These are phyloP conservation scores for Monosporozyma servazzii DNA, from an alignment of 805 yeast genomes.

Conservation along the genomic window DNA sequence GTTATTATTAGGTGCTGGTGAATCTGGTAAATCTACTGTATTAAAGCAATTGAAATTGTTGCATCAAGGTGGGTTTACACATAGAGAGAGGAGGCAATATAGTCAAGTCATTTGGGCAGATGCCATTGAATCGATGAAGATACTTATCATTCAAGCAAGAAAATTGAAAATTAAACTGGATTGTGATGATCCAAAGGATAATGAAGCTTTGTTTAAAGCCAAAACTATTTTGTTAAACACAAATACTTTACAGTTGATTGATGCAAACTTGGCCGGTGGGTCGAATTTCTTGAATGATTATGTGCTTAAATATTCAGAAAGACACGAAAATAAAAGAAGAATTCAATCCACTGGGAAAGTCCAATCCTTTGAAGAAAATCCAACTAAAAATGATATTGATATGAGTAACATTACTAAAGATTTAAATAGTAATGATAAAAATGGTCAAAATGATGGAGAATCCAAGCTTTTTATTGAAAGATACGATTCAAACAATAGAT, in stretches of 20 bases:
- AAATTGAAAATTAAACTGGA: conserved; percentile 53
- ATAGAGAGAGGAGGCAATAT: conserved; percentile 71
- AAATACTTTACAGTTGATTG: conserved; percentile 52
- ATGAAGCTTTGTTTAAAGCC: conserved; percentile 36
- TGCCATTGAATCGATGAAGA: conserved; percentile 75
- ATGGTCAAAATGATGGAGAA: neutral
- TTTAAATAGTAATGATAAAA: conserved; percentile 9
- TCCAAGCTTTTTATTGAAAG: conserved; percentile 7
- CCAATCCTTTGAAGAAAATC: conserved; percentile 19
- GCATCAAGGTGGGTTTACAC: conserved; percentile 78
- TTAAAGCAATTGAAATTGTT: conserved; percentile 77
- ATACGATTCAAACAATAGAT: conserved; percentile 2
- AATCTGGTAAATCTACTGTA: conserved; percentile 89
- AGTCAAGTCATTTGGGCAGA: conserved; percentile 89
- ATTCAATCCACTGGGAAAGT: conserved; percentile 48
- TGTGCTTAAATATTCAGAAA: conserved; percentile 51
- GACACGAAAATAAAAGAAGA: conserved; percentile 43
- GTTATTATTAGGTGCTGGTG: conserved; percentile 86
- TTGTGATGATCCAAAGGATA: conserved; percentile 44
- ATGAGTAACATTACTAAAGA: conserved; percentile 9
- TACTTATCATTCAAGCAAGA: conserved; percentile 66
- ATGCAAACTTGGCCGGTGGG: conserved; percentile 61
- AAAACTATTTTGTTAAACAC: conserved; percentile 46
- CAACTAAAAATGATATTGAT: conserved; percentile 8
- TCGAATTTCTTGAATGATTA: conserved; percentile 52